A percentile compares a stretch with the other conserved stretches of the same genome.
phyloP scores from a whole-genome alignment of 495 filamentous ascomycete species.

The Neurospora pannonica region DNA sequence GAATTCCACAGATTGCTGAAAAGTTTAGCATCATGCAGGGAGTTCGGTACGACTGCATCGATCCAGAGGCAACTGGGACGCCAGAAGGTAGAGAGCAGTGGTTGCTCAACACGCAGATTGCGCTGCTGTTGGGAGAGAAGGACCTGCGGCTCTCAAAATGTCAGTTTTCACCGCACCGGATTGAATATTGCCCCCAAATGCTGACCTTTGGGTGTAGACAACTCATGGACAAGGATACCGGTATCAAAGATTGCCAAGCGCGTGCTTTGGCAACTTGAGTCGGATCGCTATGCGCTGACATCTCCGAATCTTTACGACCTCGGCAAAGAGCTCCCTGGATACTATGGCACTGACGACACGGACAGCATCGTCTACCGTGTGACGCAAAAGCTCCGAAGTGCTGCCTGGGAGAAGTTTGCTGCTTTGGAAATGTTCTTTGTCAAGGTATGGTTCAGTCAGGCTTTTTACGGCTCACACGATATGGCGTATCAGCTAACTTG shows the following conservation, averaged over 20 bases:
- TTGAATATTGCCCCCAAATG: not conserved
- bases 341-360: constrained; percentile 34
- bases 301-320: constrained; percentile 33
- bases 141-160: constrained; percentile 65
- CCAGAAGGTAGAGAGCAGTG: constrained; percentile 52
- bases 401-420: constrained; percentile 40
- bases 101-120: constrained; percentile 69
- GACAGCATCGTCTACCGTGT: constrained; percentile 25
- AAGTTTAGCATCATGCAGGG: constrained; percentile 42
- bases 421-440: constrained; percentile 65
- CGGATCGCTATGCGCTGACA: constrained; percentile 39
- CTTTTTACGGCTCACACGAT: not conserved
- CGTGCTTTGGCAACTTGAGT: constrained; percentile 40
- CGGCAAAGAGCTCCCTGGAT: constrained; percentile 32
- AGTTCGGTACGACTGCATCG: constrained; percentile 46
- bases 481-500: constrained; percentile 15
- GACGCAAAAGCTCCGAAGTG: constrained; percentile 30
- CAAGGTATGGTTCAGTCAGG: constrained; percentile 41
- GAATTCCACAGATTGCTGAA: constrained; percentile 34
- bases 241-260: constrained; percentile 37
- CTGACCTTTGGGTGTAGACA: constrained; percentile 37
- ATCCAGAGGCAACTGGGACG: constrained; percentile 34
- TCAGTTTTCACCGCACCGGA: constrained; percentile 27
- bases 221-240: constrained; percentile 55
- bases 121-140: constrained; percentile 65